Percentiles rank a stretch among this genome's conserved stretches.
Evolutionary conservation across 1,284 basidiomycete genomes (phyloP).

Genomic region (Fomitiporia mediterranea): DNA sequence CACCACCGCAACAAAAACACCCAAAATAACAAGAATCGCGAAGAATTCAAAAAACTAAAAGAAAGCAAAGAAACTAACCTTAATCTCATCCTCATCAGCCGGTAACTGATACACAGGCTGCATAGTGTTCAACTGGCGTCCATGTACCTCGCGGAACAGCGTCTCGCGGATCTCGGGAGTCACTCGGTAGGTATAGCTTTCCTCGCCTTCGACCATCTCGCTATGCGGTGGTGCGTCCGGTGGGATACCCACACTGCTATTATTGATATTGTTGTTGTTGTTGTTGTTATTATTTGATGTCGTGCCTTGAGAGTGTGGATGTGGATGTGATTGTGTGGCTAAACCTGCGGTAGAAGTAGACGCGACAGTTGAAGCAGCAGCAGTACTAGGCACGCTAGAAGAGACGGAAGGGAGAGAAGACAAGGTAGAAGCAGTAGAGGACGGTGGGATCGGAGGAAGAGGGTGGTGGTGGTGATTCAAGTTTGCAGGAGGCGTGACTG

Average conservation of each 20-base stretch:
- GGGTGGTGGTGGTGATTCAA: no score
- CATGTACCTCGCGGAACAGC: conserved; percentile 22
- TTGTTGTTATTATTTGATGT: background rate
- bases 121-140: conserved; percentile 22
- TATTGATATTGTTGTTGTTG: background rate
- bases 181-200: conserved; percentile 19
- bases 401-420: background rate
- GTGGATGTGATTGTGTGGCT: no score
- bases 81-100: conserved; percentile 26
- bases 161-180: conserved; percentile 20
- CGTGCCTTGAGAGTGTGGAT: background rate
- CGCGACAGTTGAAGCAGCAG: background rate
- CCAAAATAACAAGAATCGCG: no score
- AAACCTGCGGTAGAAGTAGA: background rate
- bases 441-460: no score
- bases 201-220: conserved; percentile 12
- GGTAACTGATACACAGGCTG: conserved; percentile 26
- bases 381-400: background rate
- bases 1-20: no score
- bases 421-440: background rate
- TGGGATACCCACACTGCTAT: conserved; percentile 3
- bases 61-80: conserved; percentile 16
- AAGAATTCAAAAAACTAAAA: background rate
- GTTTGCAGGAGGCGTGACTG: no score
- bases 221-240: conserved; percentile 5